phyloP scores from a whole-genome alignment of 1,284 basidiomycete genomes.

The Ceratobasidium sp. region DNA sequence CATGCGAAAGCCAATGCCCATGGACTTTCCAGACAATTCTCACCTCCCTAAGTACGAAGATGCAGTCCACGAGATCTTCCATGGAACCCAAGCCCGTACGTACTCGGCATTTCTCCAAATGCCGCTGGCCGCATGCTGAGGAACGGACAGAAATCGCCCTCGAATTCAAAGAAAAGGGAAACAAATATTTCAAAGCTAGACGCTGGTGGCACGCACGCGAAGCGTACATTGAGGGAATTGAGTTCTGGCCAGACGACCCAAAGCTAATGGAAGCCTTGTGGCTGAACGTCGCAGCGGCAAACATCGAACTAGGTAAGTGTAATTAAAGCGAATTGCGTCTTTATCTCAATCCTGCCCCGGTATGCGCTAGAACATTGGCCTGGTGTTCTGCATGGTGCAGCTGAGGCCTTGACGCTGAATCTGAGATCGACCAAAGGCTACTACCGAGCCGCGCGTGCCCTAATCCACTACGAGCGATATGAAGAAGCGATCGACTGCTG shows the following conservation, averaged over 20 bases:
- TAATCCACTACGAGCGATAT: slow-evolving; percentile 59
- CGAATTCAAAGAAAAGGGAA: slow-evolving; percentile 67
- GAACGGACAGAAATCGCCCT: slow-evolving; percentile 61
- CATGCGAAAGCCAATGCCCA: slow-evolving; percentile 24
- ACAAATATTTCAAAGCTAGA: slow-evolving; percentile 64
- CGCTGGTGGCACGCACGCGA: slow-evolving; percentile 64
- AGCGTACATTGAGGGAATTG: slow-evolving; percentile 65
- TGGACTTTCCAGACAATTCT: slow-evolving; percentile 29
- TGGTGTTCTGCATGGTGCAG: slow-evolving; percentile 61
- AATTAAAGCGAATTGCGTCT: slow-evolving; percentile 30
- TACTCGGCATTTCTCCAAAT: neutral
- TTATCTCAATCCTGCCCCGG: neutral
- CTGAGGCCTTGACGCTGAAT: slow-evolving; percentile 58
- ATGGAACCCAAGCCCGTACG: neutral
- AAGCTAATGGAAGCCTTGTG: slow-evolving; percentile 59
- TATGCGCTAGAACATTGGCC: slow-evolving; percentile 60
- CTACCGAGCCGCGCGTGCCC: slow-evolving; percentile 59
- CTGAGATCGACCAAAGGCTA: slow-evolving; percentile 59
- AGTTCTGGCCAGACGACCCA: slow-evolving; percentile 60
- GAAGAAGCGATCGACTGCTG: slow-evolving; percentile 58
- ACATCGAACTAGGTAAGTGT: slow-evolving; percentile 60
- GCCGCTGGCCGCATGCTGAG: too few species aligned
- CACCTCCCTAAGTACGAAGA: neutral
- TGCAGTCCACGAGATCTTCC: neutral
- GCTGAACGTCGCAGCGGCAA: slow-evolving; percentile 65